Evolutionary conservation across 768 basidiomycete genomes (phyloP), one percentile per base, ranked within the genome.

Genomic region (Podaxis carcinomalis): DNA sequence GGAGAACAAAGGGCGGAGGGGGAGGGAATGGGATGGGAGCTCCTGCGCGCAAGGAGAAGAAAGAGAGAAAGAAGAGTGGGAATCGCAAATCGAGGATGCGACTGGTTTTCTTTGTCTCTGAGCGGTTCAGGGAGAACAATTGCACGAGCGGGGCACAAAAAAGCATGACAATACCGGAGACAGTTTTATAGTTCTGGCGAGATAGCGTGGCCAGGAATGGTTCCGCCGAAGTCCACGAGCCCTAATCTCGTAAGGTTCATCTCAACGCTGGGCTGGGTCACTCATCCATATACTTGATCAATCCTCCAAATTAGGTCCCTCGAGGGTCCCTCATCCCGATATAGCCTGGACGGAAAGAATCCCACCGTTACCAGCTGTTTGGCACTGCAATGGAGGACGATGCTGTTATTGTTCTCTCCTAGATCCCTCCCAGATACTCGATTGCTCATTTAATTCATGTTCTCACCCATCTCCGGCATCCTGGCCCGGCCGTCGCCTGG

Each of bases 111-210:
- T 79, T 78, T 79, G 78, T 79, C 74, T 78, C 77, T 74, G 73
- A 32, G 75, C 62, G 71, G 74, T 74, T 73, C 73, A 73, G 70
- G 73, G 71, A 74, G 78, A 83, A 86, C 85, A 87, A 86, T 87
- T 85, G 80, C 75, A 77, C 76, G 73, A 76, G 80, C 78, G 83
- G 83, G 83, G 81, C 81, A 82, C 82, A 76, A 80, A 78, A 77
- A 75, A 73, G 66, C 75, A 69, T 32, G 73, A 85, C 83, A 85
- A 84, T 84, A 82, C 78, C 68, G 69, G 74, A 74, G 71, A 69
- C 32, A 32, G 76, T 78, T 84, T 81, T 85, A 84, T 83, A 83
- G 75, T 73, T 70, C 63, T 67, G 62, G 65, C 67, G 65, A 62
- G 69, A 66, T 67, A 62, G 64, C 60, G 65, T 64, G 61, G 28